Evolutionary conservation across 441 rosid species (phyloP), one percentile per base, ranked within the genome.

Genomic region (Corymbia calophylla): DNA sequence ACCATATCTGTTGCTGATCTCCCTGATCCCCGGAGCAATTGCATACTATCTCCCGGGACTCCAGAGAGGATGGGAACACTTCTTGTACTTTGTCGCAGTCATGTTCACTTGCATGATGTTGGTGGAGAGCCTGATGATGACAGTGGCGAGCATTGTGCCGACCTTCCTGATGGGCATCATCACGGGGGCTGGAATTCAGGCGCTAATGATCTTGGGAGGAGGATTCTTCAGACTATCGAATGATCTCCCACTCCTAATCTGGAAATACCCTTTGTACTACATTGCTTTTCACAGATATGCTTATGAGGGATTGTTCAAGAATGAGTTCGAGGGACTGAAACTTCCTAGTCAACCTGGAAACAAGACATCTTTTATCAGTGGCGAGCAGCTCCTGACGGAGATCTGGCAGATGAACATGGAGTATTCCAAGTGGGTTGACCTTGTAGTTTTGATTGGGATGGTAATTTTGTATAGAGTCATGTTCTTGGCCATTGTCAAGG

Each of bases 121-220:
- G 53, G 89, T 90, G n/a, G 91, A 90, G 87, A 81, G 91, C 87
- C 48, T 90, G 53, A 90, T 90, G 91, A 90, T 90, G 91, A 64
- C 53, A 6, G 64, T 90, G 53, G 91, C 91, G 2, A 56, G 91
- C 87, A 27, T 90, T 12, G 89, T 90, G 25, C 91, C 89, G 7
- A 87, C 64, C 82, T 90, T 58, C 91, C 53, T 90, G 10, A 81
- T 87, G 87, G 91, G 91, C 25, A 90, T 90, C 29, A 87, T 90
- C 60, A 39, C 58, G 1, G 91, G 89, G 23, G 77, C 89, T 0
- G 91, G 91, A 29, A 60, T 90, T 84, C 91, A 90, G 80, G 89
- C 87, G 18, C 35, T 90, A 31, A 87, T 90, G 89, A 90, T 87
- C 49, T 70, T 90, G 9, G 89, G 77, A 16, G 89, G 82, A 18